phyloP scores from a whole-genome alignment of 2,329 filamentous ascomycete species.

The Fusarium tuaranense region DNA sequence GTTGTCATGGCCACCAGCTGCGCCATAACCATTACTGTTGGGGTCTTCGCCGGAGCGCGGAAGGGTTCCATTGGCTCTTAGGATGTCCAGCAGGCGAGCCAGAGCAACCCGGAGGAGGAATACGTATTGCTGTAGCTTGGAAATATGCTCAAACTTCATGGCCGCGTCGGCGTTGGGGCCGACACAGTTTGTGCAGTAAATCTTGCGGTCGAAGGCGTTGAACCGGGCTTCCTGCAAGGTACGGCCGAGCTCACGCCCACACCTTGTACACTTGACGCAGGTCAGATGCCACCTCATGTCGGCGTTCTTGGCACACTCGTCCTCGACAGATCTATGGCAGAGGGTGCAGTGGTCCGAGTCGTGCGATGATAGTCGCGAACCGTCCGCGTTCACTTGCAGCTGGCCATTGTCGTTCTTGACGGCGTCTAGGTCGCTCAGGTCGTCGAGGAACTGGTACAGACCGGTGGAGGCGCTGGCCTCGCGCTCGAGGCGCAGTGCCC shows the following conservation, averaged over 20 bases:
- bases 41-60: conserved; percentile 80
- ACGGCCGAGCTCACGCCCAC: conserved; percentile 73
- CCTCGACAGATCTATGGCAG: conserved; percentile 91
- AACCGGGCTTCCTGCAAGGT: conserved; percentile 77
- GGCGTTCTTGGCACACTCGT: conserved; percentile 84
- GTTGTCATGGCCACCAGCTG: conserved; percentile 61
- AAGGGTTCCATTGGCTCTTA: conserved; percentile 85
- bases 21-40: conserved; percentile 52
- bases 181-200: conserved; percentile 79
- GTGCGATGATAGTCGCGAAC: conserved; percentile 76
- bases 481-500: conserved; percentile 89
- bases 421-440: conserved; percentile 85
- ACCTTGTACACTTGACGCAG: conserved; percentile 82
- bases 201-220: conserved; percentile 73
- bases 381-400: conserved; percentile 73
- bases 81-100: conserved; percentile 86
- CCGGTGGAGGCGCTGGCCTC: conserved; percentile 81
- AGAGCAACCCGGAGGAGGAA: conserved; percentile 93
- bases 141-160: conserved; percentile 76
- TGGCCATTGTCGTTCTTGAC: conserved; percentile 78
- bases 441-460: conserved; percentile 84
- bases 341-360: conserved; percentile 86
- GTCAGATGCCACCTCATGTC: conserved; percentile 86
- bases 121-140: conserved; percentile 92
- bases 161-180: conserved; percentile 64